Evolutionary conservation across 2,329 filamentous ascomycete species (phyloP).

Genomic region (Penicillium sp.): DNA sequence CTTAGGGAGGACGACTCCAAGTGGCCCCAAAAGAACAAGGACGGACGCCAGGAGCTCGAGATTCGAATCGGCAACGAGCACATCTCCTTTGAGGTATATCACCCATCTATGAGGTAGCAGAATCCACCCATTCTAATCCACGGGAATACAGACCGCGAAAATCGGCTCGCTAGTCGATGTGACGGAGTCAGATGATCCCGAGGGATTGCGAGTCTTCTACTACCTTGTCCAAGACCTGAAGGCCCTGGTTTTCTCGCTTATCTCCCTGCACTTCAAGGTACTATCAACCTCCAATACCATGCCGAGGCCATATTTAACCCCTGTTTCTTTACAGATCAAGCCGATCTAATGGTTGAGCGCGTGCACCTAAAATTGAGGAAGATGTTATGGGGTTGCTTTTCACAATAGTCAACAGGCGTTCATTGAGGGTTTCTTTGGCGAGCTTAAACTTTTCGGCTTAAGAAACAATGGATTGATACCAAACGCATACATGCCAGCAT

Average conservation of each 20-base stretch:
- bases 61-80: constrained; percentile 92
- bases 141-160: constrained; percentile 76
- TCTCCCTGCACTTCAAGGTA: constrained; percentile 95
- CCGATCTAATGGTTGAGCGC: constrained; percentile 44
- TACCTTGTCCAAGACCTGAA: constrained; percentile 98
- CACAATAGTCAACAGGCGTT: constrained; percentile 27
- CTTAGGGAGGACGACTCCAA: constrained; percentile 92
- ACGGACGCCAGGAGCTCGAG: constrained; percentile 93
- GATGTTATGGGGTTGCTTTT: constrained; percentile 13
- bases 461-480: constrained; percentile 11
- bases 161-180: constrained; percentile 97
- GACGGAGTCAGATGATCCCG: constrained; percentile 91
- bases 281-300: not conserved
- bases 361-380: not conserved
- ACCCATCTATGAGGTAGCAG: not conserved
- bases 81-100: constrained; percentile 87
- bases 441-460: constrained; percentile 10
- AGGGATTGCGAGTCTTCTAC: constrained; percentile 96
- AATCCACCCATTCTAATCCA: constrained; percentile 1
- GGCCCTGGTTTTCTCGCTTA: constrained; percentile 93
- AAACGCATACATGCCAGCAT: not conserved
- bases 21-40: constrained; percentile 99
- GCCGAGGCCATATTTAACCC: constrained; percentile 1
- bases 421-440: constrained; percentile 14
- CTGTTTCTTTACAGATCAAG: constrained; percentile 49